Evolutionary conservation across 768 basidiomycete genomes (phyloP).

Genomic region (Pisolithus albus): DNA sequence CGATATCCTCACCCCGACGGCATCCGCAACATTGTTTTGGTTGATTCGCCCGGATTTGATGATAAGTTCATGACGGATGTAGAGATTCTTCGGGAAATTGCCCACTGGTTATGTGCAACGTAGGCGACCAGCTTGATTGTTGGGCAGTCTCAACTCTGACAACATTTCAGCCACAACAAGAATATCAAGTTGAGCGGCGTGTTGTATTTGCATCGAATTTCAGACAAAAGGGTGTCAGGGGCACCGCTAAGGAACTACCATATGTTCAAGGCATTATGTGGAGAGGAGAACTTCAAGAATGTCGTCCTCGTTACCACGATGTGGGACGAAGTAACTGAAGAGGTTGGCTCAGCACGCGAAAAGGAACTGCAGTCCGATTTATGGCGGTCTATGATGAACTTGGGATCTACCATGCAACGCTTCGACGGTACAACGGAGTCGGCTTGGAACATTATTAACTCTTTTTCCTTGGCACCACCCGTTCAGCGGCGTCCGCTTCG

Average conservation of each 20-base stretch:
- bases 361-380: not conserved
- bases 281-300: not conserved
- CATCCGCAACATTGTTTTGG: slow-evolving; percentile 5
- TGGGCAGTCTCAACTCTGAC: too few relatives aligned
- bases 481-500: not conserved
- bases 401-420: slow-evolving; percentile 21
- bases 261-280: not conserved
- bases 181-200: slow-evolving; percentile 25
- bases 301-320: not conserved
- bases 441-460: slow-evolving; percentile 24
- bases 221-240: not conserved
- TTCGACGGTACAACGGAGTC: slow-evolving; percentile 15
- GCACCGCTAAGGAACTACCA: not conserved
- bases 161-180: slow-evolving; percentile 17
- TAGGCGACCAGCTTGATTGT: slow-evolving; percentile 8
- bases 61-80: slow-evolving; percentile 17
- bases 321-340: not conserved
- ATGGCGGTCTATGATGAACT: not conserved
- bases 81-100: slow-evolving; percentile 20
- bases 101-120: not conserved
- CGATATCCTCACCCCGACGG: too few relatives aligned
- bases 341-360: not conserved
- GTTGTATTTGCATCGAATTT: slow-evolving; percentile 26
- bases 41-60: slow-evolving; percentile 20
- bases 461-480: not conserved